Base-by-base conservation (phyloP, 2,329 filamentous ascomycete species). In the Eutypa lata region DNA sequence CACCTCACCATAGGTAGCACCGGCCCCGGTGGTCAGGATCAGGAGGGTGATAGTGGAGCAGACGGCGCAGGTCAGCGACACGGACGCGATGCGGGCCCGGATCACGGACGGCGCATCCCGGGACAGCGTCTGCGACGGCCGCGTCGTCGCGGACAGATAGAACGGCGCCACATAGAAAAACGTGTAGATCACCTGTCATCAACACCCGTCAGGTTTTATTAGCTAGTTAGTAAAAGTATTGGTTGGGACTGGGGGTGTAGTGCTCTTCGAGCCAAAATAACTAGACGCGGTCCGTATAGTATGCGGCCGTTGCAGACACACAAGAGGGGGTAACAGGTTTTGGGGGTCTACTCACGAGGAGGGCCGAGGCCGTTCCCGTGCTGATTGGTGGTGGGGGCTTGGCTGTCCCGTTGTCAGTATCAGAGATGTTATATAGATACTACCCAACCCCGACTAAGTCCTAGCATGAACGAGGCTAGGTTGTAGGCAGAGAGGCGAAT, bases 41-140 rank as follows among this genome's bases (percentile, higher is more conserved):
- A 83, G 75, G 60, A 89, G 77, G 3, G 91, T 92, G 53, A 81
- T 70, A 48, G 84, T 56, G 35, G 85, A 86, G 72, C 88, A 89
- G 52, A 85, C 64, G 49, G 86, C 66, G 67, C 90, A 94, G 44
- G 90, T 91, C 53, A 89, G 68, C 21, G 85, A 87, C 61, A 96
- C 93, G 50, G 87, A 88, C 52, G 87, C 82, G 63, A 96, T 88
- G 61, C 94, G 87, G 53, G 90, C 89, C 61, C 87, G 87, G 73
- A 99, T 97, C 48, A 95, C 91, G 11, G 88, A 87, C 10, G 92
- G 91, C 26, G 90, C 88, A 81, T 97, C 92, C 66, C 94, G 86
- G 55, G 89, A 90, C 26, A 95, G 81, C 51, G 80, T 83, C 24
- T 84, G 81, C 7, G 90, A 94, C 7, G 92, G 91, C 49, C 92